These are phyloP conservation scores for Capsicum baccatum DNA, from an alignment of 257 asterid species.

Conservation along the genomic window DNA sequence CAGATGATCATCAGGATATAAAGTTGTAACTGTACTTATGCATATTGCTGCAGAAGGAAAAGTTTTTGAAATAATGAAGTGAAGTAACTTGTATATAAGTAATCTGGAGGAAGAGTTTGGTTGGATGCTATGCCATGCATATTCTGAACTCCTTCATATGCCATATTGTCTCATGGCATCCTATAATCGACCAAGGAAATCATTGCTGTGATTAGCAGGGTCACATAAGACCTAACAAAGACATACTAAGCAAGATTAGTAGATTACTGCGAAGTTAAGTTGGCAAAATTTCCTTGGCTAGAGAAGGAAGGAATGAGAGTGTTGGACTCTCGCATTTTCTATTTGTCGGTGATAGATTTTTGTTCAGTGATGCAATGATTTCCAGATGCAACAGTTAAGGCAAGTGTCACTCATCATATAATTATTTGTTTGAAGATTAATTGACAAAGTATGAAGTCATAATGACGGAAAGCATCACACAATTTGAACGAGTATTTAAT, in stretches of 20 bases:
- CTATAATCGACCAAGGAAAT: background rate
- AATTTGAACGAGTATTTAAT: background rate
- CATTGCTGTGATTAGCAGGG: slow-evolving; percentile 9
- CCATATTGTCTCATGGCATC: background rate
- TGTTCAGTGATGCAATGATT: slow-evolving; percentile 11
- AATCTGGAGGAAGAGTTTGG: slow-evolving; percentile 23
- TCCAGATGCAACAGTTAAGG: background rate
- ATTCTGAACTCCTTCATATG: background rate
- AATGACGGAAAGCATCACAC: background rate
- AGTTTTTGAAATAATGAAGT: background rate
- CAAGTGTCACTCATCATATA: background rate
- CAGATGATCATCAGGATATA: slow-evolving; percentile 7
- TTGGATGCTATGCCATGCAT: slow-evolving; percentile 11
- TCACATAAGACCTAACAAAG: background rate
- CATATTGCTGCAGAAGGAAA: background rate
- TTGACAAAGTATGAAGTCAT: background rate
- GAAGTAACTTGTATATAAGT: slow-evolving; percentile 7
- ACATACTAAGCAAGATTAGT: background rate
- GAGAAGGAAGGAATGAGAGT: background rate
- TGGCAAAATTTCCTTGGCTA: background rate
- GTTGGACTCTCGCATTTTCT: background rate
- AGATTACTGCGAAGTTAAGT: slow-evolving; percentile 4
- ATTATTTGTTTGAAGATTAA: background rate
- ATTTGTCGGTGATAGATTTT: background rate
- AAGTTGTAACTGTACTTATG: background rate